Conservation (phyloP, 2,329 filamentous ascomycete species). For the Zasmidium angulare region DNA sequence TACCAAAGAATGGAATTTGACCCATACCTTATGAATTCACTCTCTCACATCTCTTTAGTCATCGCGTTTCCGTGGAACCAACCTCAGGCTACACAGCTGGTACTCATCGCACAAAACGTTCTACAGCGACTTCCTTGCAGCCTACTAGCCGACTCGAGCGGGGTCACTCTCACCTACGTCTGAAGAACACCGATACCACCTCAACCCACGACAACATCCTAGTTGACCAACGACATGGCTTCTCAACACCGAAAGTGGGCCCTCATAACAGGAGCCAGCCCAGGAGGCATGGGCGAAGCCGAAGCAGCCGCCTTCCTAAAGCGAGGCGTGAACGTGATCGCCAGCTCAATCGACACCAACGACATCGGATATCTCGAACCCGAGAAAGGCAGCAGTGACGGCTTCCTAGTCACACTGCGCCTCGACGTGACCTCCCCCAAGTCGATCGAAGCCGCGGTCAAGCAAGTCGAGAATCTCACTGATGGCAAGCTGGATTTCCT, state of each 20-base stretch:
- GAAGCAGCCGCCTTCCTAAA: conserved; percentile 47
- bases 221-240: too few species aligned
- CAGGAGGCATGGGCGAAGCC: conserved; percentile 47
- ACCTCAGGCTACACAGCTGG: too few species aligned
- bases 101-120: not conserved
- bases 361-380: conserved; percentile 12
- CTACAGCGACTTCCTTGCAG: not conserved
- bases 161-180: not conserved
- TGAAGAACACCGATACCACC: not conserved
- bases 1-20: not conserved
- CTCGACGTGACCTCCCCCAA: conserved; percentile 44
- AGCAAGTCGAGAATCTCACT: conserved; percentile 27
- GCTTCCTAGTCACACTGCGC: conserved; percentile 31
- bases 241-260: conserved; percentile 41
- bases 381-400: conserved; percentile 7
- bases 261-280: conserved; percentile 52
- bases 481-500: conserved; percentile 47
- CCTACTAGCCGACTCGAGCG: not conserved
- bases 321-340: conserved; percentile 47
- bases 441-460: conserved; percentile 37
- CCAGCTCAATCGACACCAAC: conserved; percentile 39
- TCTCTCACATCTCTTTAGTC: too few species aligned
- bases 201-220: not conserved
- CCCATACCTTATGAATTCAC: not conserved
- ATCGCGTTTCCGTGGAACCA: too few species aligned